Evolutionary conservation across 2,329 filamentous ascomycete genomes (phyloP).

Genomic region (Fonsecaea pedrosoi): DNA sequence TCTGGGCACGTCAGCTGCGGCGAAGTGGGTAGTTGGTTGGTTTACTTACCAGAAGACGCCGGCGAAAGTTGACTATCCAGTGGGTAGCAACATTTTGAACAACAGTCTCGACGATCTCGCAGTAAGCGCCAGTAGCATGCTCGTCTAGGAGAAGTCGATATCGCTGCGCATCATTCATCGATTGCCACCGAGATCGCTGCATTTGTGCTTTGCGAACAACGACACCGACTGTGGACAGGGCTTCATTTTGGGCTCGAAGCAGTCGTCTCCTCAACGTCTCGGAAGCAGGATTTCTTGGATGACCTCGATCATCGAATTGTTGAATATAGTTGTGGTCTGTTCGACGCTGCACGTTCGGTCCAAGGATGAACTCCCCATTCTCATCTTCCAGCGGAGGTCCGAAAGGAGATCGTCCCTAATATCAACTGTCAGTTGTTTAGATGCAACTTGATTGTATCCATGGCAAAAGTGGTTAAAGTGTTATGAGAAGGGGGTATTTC

Average conservation of each 20-base stretch:
- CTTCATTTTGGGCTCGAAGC: constrained; percentile 58
- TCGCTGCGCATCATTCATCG: constrained; percentile 45
- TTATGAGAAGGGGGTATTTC: not conserved
- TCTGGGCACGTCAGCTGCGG: constrained; percentile 22
- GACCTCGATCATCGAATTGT: constrained; percentile 56
- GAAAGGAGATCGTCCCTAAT: constrained; percentile 38
- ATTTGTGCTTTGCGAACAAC: constrained; percentile 52
- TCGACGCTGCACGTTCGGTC: constrained; percentile 38
- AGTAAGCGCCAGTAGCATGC: constrained; percentile 27
- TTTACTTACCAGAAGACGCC: constrained; percentile 43
- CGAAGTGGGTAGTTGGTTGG: constrained; percentile 16
- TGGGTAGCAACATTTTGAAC: constrained; percentile 23
- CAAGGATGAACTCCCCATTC: constrained; percentile 37
- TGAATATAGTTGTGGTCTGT: constrained; percentile 54
- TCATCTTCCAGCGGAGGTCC: constrained; percentile 38
- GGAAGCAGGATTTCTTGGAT: constrained; percentile 54
- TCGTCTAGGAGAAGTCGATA: constrained; percentile 45
- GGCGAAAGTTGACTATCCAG: constrained; percentile 29
- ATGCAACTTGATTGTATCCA: not conserved
- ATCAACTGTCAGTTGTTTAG: constrained; percentile 13
- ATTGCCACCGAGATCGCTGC: constrained; percentile 36
- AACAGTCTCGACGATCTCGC: constrained; percentile 15
- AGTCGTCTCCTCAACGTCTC: constrained; percentile 49
- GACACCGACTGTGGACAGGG: constrained; percentile 57
- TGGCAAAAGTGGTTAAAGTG: not conserved